Evolutionary conservation across 768 basidiomycete genomes (phyloP).

Genomic region (Mrakia blollopis): DNA sequence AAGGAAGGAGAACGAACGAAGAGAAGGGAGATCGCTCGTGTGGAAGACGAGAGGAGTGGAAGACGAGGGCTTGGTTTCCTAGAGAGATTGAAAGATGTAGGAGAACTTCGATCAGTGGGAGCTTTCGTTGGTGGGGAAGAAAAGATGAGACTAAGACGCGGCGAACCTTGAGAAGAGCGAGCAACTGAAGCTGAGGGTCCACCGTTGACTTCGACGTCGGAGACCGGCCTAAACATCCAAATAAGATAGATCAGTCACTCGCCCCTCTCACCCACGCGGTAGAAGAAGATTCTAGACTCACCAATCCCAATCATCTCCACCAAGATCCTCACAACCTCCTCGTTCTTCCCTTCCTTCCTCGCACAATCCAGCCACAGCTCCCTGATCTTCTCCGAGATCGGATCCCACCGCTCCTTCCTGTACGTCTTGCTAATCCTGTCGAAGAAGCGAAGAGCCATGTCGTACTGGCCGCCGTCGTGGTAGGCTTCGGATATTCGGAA

Average conservation of each 20-base stretch:
- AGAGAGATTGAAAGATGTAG: neutral
- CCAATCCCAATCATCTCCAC: slow-evolving; percentile 59
- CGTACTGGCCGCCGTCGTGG: slow-evolving; percentile 69
- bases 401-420: slow-evolving; percentile 73
- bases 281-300: neutral
- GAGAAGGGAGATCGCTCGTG: neutral
- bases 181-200: neutral
- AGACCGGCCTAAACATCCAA: neutral
- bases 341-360: slow-evolving; percentile 68
- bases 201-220: neutral
- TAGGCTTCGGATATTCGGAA: slow-evolving; percentile 85
- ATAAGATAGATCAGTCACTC: slow-evolving; percentile 5
- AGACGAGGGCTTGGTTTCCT: neutral
- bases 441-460: slow-evolving; percentile 85
- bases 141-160: neutral
- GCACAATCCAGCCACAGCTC: slow-evolving; percentile 78
- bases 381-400: slow-evolving; percentile 68
- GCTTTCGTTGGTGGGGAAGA: neutral
- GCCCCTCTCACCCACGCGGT: no score
- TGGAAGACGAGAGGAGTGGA: neutral
- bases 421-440: slow-evolving; percentile 88
- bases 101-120: neutral
- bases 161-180: neutral
- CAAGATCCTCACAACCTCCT: slow-evolving; percentile 67
- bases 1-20: slow-evolving; percentile 32